Evolutionary conservation across 345 rosid genomes (phyloP), one percentile per base, ranked within the genome.

Genomic region (Odontarrhena argentea): DNA sequence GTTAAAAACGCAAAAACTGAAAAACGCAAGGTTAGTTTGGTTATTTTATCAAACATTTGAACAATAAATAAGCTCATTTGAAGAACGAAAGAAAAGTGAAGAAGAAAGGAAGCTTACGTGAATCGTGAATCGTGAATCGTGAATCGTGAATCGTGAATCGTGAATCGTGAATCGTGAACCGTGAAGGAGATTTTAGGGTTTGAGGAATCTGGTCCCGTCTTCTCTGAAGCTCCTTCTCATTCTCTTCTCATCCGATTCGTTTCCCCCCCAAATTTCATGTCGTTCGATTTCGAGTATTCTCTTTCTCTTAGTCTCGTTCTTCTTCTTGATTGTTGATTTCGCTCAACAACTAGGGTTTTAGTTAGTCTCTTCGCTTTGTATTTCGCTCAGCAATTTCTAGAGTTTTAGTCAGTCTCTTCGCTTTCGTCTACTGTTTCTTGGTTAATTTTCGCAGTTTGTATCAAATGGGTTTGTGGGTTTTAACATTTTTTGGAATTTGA

Each of bases 251-350:
- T 54, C 60, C n/a, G n/a, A n/a, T n/a, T n/a, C 13, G 60, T 36
- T 55, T 55, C n/a, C n/a, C 18, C 26, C 35, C 56, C 30, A 52
- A 8, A 28, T 28, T 8, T 1, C n/a, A 2, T 34, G 38, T 52
- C 35, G 3, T n/a, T n/a, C 37, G 22, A 8, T n/a, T 53, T 53
- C 34, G 5, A 25, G 41, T 53, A 53, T n/a, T 53, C 24, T 57
- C 46, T 32, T 32, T 5, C 35, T 32, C 35, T 6, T 32, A 32
- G 5, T 32, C 35, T 32, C 35, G 32, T 4, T 28, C 32, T 37
- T 26, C 26, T 60, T 42, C 40, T 60, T 60, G 30, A 9, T 32
- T 24, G 14, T 60, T 60, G 14, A n/a, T n/a, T n/a, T n/a, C n/a
- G n/a, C n/a, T n/a, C n/a, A n/a, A n/a, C n/a, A n/a, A n/a, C n/a